A percentile compares a stretch with the other conserved stretches of the same genome.
These are phyloP conservation scores for Alternaria sp. DNA, from an alignment of 2,329 filamentous ascomycete species.

Conservation along the genomic window DNA sequence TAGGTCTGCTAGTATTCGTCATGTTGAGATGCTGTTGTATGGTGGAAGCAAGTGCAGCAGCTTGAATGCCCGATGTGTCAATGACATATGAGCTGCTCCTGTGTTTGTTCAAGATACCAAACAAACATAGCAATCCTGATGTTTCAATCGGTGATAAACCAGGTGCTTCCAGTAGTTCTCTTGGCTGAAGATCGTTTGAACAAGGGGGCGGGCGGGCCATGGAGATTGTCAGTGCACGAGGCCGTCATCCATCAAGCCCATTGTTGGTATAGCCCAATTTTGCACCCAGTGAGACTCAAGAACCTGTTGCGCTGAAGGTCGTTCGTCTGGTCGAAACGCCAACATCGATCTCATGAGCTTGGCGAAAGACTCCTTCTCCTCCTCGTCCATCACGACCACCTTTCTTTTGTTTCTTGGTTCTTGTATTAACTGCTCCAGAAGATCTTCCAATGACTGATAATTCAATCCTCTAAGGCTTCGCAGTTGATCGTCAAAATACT, in stretches of 20 bases:
- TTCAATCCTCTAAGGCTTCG: constrained; percentile 6
- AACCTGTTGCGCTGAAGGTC: constrained; percentile 17
- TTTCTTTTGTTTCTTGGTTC: background rate
- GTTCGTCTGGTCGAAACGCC: constrained; percentile 11
- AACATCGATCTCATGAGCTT: background rate
- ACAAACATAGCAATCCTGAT: background rate
- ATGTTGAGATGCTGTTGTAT: background rate
- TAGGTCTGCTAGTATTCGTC: background rate
- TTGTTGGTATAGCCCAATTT: constrained; percentile 12
- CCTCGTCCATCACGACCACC: background rate
- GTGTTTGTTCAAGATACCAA: background rate
- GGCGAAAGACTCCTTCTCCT: background rate
- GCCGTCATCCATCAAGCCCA: background rate
- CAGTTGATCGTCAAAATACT: constrained; percentile 11
- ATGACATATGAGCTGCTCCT: background rate
- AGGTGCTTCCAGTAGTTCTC: background rate
- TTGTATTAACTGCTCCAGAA: background rate
- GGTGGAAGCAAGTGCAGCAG: background rate
- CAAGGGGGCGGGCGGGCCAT: background rate
- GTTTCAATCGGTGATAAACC: background rate
- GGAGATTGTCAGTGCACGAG: background rate
- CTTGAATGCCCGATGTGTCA: background rate
- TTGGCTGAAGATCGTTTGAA: too few relatives aligned
- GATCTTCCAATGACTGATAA: constrained; percentile 10
- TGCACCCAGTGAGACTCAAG: constrained; percentile 17